These are phyloP conservation scores for Leucocoprinus leucothites DNA, from an alignment of 768 basidiomycete species.

Conservation along the genomic window DNA sequence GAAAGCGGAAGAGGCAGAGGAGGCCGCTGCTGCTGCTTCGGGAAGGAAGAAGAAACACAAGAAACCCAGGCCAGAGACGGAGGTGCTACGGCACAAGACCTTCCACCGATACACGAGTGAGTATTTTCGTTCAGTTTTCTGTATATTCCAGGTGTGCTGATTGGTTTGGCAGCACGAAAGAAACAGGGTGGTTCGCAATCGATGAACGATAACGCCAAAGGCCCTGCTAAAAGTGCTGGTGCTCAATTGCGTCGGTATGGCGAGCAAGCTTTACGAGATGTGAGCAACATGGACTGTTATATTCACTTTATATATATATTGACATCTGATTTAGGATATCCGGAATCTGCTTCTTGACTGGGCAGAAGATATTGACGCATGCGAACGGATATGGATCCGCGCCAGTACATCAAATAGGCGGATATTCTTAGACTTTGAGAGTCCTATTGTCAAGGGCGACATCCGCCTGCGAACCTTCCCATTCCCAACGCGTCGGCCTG, in stretches of 20 bases:
- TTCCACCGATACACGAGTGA: constrained; percentile 98
- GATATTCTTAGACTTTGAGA: constrained; percentile 90
- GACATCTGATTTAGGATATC: constrained; percentile 64
- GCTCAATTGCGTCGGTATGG: constrained; percentile 93
- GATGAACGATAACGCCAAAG: constrained; percentile 89
- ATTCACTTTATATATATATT: not conserved
- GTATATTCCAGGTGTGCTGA: constrained; percentile 1
- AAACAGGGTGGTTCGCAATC: constrained; percentile 98
- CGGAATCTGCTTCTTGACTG: constrained; percentile 79
- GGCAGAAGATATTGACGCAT: constrained; percentile 81
- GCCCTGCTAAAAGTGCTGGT: constrained; percentile 90
- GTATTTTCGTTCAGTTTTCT: constrained; percentile 25
- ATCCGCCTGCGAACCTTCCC: constrained; percentile 86
- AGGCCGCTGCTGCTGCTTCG: constrained; percentile 36
- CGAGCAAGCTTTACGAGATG: constrained; percentile 88
- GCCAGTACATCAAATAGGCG: constrained; percentile 84
- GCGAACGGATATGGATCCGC: constrained; percentile 90
- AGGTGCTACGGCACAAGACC: constrained; percentile 87
- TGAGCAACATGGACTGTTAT: constrained; percentile 31
- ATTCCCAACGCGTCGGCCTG: constrained; percentile 94
- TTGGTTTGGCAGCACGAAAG: constrained; percentile 64
- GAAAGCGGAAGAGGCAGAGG: constrained; percentile 32
- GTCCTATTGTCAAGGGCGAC: constrained; percentile 77
- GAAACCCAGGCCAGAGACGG: constrained; percentile 71
- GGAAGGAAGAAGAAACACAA: constrained; percentile 53